A percentile compares a stretch with the other conserved stretches of the same genome.
Conservation (phyloP, 371 early-diverging fungal species). For the Mortierella sp. region DNA sequence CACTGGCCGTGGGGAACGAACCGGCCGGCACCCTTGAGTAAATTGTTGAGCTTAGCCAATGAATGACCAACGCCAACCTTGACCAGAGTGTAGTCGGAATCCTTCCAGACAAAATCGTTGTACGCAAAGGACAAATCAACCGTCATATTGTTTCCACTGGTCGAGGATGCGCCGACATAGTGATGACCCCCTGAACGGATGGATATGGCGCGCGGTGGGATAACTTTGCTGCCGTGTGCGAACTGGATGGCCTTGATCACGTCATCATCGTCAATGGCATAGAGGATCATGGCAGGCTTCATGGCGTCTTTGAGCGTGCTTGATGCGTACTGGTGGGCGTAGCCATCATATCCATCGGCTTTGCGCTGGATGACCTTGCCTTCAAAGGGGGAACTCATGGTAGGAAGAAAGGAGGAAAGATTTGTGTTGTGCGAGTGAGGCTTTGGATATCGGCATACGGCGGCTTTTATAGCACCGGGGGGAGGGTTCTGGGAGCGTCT, state of each 20-base stretch:
- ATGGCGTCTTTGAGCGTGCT: background rate
- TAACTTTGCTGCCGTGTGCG: conserved; percentile 21
- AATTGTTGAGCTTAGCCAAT: conserved; percentile 26
- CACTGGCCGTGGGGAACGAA: conserved; percentile 44
- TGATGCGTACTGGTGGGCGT: no score
- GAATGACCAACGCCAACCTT: conserved; percentile 36
- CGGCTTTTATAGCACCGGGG: no score
- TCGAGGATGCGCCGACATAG: conserved; percentile 45
- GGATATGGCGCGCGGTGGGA: conserved; percentile 19
- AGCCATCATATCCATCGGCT: no score
- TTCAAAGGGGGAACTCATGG: no score
- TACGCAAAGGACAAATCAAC: conserved; percentile 45
- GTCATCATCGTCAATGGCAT: conserved; percentile 27
- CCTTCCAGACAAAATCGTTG: conserved; percentile 32
- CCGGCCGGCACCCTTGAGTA: conserved; percentile 15
- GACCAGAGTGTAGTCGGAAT: conserved; percentile 22
- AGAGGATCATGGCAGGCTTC: background rate
- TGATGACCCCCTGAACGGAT: conserved; percentile 51
- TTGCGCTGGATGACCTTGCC: no score
- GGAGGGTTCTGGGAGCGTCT: no score
- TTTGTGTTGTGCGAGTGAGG: no score
- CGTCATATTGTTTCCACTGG: conserved; percentile 40
- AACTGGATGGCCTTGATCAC: conserved; percentile 38
- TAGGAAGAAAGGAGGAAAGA: no score
- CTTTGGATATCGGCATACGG: no score